Evolutionary conservation across 78 protist species (phyloP).

Genomic region (Ministeria vibrans): DNA sequence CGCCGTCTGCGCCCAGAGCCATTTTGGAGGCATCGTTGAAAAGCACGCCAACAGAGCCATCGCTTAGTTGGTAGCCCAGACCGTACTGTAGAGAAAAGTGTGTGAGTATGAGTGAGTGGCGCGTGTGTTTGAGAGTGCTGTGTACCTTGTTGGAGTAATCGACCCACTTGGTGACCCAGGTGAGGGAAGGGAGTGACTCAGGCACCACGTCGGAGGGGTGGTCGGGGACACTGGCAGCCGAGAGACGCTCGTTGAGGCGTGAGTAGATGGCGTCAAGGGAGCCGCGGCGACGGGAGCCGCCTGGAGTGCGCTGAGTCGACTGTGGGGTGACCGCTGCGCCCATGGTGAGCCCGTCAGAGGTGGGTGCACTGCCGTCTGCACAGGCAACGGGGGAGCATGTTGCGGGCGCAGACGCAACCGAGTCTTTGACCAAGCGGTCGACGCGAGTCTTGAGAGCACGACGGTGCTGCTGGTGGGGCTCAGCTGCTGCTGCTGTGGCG

Average conservation of each 20-base stretch:
- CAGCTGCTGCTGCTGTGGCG: background rate
- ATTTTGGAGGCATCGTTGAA: conserved; percentile 79
- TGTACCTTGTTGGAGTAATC: conserved; percentile 80
- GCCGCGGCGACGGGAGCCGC: background rate
- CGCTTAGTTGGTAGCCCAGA: conserved; percentile 73
- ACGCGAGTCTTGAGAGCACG: background rate
- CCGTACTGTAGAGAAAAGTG: too few species aligned
- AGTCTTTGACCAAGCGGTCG: background rate
- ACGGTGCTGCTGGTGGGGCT: background rate
- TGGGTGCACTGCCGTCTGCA: background rate
- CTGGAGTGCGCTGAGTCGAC: too few species aligned
- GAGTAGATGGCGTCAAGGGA: background rate
- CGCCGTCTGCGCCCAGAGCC: background rate
- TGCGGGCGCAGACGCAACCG: background rate
- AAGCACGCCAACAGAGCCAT: conserved; percentile 71
- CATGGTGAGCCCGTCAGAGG: background rate
- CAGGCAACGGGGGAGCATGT: background rate
- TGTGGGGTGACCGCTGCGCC: too few species aligned
- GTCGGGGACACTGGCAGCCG: background rate
- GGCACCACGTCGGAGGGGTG: background rate
- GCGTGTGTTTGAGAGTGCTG: too few species aligned
- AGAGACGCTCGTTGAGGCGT: background rate
- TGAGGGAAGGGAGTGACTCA: background rate
- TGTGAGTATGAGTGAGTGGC: too few species aligned
- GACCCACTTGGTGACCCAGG: conserved; percentile 57